Evolutionary conservation across 2,329 filamentous ascomycete genomes (phyloP).

Genomic region (Tolypocladium endophyticum): DNA sequence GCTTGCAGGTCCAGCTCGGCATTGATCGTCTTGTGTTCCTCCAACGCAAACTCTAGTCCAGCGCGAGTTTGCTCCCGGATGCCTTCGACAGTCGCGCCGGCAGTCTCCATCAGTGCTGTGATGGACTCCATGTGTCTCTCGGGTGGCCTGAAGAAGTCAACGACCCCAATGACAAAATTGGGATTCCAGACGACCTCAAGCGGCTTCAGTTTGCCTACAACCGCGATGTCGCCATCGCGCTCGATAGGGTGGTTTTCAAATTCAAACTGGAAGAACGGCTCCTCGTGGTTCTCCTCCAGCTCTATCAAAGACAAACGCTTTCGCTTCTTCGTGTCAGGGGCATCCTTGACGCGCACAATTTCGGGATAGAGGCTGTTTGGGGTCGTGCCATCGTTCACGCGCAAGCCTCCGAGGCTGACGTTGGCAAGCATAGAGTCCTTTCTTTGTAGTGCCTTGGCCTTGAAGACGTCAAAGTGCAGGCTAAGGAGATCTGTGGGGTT

Average conservation of each 20-base stretch:
- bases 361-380: constrained; percentile 84
- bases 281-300: constrained; percentile 40
- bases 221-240: constrained; percentile 77
- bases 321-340: constrained; percentile 39
- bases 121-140: constrained; percentile 99
- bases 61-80: constrained; percentile 91
- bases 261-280: constrained; percentile 85
- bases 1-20: constrained; percentile 92
- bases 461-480: constrained; percentile 89
- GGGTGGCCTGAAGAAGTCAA: constrained; percentile 91
- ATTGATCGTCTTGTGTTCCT: constrained; percentile 97
- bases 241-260: constrained; percentile 95
- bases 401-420: constrained; percentile 80
- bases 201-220: constrained; percentile 86
- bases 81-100: constrained; percentile 90
- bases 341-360: constrained; percentile 91
- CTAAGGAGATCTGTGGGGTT: constrained; percentile 72
- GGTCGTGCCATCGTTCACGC: constrained; percentile 93
- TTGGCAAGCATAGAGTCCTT: constrained; percentile 86
- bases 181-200: constrained; percentile 98
- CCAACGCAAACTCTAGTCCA: constrained; percentile 87
- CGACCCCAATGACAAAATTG: constrained; percentile 79
- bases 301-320: constrained; percentile 43
- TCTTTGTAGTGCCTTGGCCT: constrained; percentile 77
- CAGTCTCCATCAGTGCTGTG: constrained; percentile 86